Conservation (phyloP, 2,329 filamentous ascomycete species). For the Fusarium luffae region DNA sequence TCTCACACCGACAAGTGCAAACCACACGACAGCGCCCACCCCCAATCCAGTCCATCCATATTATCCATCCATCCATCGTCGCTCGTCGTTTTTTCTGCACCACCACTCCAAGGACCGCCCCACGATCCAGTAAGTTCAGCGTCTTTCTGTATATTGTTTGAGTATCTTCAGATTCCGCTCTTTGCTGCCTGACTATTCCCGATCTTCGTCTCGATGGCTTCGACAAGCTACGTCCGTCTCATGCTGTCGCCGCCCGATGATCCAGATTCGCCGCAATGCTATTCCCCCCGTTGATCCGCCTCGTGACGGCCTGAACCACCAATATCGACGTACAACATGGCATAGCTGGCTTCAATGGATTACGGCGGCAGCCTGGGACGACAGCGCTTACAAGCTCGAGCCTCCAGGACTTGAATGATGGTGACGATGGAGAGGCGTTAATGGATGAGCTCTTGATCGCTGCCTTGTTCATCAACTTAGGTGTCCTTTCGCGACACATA, state of each 20-base stretch:
- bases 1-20: constrained; percentile 49
- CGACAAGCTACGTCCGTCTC: constrained; percentile 26
- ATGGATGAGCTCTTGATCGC: constrained; percentile 32
- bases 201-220: constrained; percentile 39
- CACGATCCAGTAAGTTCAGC: constrained; percentile 46
- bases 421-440: constrained; percentile 17
- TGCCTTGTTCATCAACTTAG: constrained; percentile 44
- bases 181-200: constrained; percentile 21
- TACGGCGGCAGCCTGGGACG: constrained; percentile 34
- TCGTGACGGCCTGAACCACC: constrained; percentile 36
- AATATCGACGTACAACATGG: constrained; percentile 20
- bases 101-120: constrained; percentile 47
- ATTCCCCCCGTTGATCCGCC: constrained; percentile 34
- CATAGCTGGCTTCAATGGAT: constrained; percentile 30
- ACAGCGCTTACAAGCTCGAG: constrained; percentile 1
- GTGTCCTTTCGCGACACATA: constrained; percentile 48
- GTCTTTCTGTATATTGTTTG: constrained; percentile 24
- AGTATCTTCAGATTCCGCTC: constrained; percentile 17
- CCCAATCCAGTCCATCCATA: constrained; percentile 27
- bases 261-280: constrained; percentile 29
- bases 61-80: constrained; percentile 39
- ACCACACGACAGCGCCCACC: constrained; percentile 43
- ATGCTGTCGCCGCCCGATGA: constrained; percentile 30
- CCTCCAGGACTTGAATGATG: constrained; percentile 15
- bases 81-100: constrained; percentile 48